Percentiles rank a stretch among this genome's conserved stretches.
phyloP scores from a whole-genome alignment of 176 grass and related monocot genomes.

The Carex pumila region DNA sequence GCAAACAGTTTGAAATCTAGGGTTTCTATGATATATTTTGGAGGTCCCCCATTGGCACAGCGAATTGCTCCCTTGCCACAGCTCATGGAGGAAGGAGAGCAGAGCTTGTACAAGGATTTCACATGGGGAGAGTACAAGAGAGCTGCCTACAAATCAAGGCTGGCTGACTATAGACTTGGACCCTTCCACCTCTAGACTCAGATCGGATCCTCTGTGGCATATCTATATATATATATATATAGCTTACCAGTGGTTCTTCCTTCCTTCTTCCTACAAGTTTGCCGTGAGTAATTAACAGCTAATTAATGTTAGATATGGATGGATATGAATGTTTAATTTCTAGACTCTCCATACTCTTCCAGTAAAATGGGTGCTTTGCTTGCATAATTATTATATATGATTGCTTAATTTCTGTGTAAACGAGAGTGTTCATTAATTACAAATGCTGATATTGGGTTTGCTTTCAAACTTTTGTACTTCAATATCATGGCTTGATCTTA shows the following conservation, averaged over 20 bases:
- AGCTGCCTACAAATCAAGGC: conserved; percentile 95
- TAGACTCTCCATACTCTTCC: not conserved
- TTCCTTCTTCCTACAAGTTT: not conserved
- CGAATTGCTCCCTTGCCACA: conserved; percentile 72
- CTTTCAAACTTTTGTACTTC: not conserved
- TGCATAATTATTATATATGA: not conserved
- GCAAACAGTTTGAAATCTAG: conserved; percentile 80
- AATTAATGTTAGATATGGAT: not conserved
- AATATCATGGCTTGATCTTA: not conserved
- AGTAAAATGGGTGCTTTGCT: not conserved
- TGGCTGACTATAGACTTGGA: conserved; percentile 78
- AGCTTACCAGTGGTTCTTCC: not conserved
- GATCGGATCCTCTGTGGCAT: not conserved
- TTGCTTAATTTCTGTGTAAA: not conserved
- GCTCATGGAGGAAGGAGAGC: conserved; percentile 71
- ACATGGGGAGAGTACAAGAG: conserved; percentile 98
- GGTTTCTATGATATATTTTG: conserved; percentile 96
- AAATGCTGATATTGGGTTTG: not conserved
- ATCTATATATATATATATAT: too few relatives aligned
- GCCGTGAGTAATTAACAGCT: not conserved
- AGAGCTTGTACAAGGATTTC: conserved; percentile 90
- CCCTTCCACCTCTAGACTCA: conserved; percentile 46
- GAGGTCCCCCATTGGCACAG: conserved; percentile 53
- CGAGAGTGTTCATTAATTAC: not conserved
- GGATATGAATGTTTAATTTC: not conserved